Evolutionary conservation across 495 filamentous ascomycete species (phyloP).

Genomic region (Tetracladium setigerum): DNA sequence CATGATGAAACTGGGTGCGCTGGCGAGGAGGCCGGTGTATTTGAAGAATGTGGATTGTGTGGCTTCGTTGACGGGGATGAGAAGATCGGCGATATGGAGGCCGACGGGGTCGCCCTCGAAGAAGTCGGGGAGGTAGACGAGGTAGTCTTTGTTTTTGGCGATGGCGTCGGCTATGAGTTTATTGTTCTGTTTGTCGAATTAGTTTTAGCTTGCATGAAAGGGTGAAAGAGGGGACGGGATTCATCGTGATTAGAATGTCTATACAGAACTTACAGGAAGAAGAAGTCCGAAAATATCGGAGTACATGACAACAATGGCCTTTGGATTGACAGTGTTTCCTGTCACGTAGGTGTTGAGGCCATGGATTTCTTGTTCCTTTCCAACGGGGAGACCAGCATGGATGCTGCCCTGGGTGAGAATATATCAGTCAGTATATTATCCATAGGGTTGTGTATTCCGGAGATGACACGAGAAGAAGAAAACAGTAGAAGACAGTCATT

Average conservation of each 20-base stretch:
- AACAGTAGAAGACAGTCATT: no score
- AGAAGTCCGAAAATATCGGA: slow-evolving; percentile 33
- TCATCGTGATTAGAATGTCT: no score
- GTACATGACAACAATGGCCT: slow-evolving; percentile 31
- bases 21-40: slow-evolving; percentile 28
- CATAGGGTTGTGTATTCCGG: no score
- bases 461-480: no score
- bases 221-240: no score
- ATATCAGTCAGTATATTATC: no score
- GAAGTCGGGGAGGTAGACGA: slow-evolving; percentile 36
- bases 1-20: slow-evolving; percentile 21
- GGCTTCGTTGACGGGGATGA: slow-evolving; percentile 32
- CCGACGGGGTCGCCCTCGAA: slow-evolving; percentile 33
- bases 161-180: slow-evolving; percentile 37
- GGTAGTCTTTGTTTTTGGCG: slow-evolving; percentile 33
- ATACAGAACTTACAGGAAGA: slow-evolving; percentile 11
- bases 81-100: slow-evolving; percentile 27
- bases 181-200: slow-evolving; percentile 20
- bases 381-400: slow-evolving; percentile 30
- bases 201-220: no score
- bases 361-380: slow-evolving; percentile 29
- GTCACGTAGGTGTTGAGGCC: slow-evolving; percentile 34
- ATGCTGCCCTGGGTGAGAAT: slow-evolving; percentile 25
- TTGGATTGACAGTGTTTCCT: slow-evolving; percentile 30
- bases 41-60: slow-evolving; percentile 31